Percentiles rank a stretch among this genome's conserved stretches.
Evolutionary conservation across 164 flowering plant species (phyloP).

Genomic region (Stephania yunnanensis): DNA sequence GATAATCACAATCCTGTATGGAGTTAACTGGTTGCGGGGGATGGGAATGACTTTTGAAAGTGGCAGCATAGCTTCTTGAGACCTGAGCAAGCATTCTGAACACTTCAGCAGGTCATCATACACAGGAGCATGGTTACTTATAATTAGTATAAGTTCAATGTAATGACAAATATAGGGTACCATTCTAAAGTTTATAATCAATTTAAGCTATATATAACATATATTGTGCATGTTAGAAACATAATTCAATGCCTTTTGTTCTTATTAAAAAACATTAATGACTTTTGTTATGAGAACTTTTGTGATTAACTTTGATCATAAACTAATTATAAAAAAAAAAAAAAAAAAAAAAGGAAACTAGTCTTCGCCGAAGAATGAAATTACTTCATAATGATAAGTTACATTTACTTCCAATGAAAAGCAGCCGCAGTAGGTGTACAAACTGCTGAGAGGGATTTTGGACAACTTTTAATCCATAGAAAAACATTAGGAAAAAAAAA

Average conservation of each 20-base stretch:
- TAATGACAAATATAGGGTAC: too few species aligned
- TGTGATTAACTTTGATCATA: not conserved
- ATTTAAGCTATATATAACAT: too few species aligned
- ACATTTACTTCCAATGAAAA: not conserved
- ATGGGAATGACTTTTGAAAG: constrained; percentile 68
- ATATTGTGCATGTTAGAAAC: too few species aligned
- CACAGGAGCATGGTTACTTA: not conserved
- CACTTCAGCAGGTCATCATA: not conserved
- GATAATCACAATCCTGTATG: constrained; percentile 77
- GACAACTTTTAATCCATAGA: not conserved
- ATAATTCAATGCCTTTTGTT: too few species aligned
- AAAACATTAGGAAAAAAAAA: too few species aligned
- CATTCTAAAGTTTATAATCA: too few species aligned
- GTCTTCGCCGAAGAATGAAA: not conserved
- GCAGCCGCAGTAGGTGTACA: not conserved
- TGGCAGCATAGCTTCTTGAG: constrained; percentile 48
- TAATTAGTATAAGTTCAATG: not conserved
- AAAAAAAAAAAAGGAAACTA: not conserved
- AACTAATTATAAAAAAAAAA: not conserved
- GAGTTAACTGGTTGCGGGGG: constrained; percentile 50
- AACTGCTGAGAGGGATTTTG: not conserved
- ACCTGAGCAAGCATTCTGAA: constrained; percentile 38
- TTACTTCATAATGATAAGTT: not conserved
- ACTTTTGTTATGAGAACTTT: not conserved
- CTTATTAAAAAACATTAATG: not conserved